Evolutionary conservation across 148 eudicot species (phyloP).

Genomic region (Fallopia convolvulus): DNA sequence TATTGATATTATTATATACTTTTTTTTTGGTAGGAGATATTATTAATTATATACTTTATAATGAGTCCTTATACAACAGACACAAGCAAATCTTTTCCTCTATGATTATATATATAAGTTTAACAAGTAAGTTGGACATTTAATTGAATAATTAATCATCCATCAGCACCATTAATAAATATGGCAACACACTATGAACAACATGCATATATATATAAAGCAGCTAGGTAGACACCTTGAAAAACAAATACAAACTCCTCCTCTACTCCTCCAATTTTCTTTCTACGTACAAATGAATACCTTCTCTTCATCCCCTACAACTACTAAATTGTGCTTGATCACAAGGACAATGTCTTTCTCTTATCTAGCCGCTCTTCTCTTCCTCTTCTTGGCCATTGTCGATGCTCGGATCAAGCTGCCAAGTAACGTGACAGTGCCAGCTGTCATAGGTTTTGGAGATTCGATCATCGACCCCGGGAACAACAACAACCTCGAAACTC

Average conservation of each 20-base stretch:
- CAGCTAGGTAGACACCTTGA: not conserved
- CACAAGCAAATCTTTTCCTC: no score
- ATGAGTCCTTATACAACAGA: no score
- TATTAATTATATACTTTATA: no score
- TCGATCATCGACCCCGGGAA: slow-evolving; percentile 17
- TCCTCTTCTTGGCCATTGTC: not conserved
- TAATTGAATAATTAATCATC: not conserved
- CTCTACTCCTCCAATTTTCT: not conserved
- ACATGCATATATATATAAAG: not conserved
- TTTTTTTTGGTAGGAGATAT: no score
- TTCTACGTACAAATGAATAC: not conserved
- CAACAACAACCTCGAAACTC: slow-evolving; percentile 14
- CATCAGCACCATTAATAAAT: not conserved
- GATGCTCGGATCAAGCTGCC: slow-evolving; percentile 25
- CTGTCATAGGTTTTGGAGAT: slow-evolving; percentile 10
- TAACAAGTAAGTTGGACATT: not conserved
- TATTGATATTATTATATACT: no score
- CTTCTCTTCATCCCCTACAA: not conserved
- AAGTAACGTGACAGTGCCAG: slow-evolving; percentile 15
- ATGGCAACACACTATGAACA: not conserved
- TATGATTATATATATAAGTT: not conserved
- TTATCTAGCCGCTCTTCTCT: not conserved
- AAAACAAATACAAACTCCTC: not conserved
- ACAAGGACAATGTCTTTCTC: not conserved
- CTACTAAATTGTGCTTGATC: not conserved